Percentiles rank a stretch among this genome's conserved stretches.
phyloP scores from a whole-genome alignment of 805 yeast species.

The Ogataea methylovora region DNA sequence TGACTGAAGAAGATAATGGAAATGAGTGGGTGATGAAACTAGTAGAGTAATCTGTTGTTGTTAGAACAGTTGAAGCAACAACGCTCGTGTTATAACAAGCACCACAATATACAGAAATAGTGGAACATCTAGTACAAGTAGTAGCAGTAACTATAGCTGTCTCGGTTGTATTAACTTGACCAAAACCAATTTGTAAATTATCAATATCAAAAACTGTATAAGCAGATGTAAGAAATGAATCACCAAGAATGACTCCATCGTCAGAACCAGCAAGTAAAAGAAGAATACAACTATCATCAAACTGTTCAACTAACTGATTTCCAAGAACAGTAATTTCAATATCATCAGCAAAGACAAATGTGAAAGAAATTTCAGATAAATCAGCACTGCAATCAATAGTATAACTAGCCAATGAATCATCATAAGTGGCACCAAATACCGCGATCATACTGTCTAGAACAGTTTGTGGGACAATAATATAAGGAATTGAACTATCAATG shows the following conservation, averaged over 20 bases:
- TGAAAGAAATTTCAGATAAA: conserved; percentile 8
- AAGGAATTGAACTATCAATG: conserved; percentile 3
- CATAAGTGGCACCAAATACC: conserved; percentile 2
- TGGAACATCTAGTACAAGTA: conserved; percentile 5
- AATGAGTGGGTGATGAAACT: neutral
- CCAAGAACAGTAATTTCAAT: conserved; percentile 13
- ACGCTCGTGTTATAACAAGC: conserved; percentile 8
- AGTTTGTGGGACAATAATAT: conserved; percentile 1
- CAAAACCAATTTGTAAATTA: conserved; percentile 47
- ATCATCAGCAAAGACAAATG: conserved; percentile 12
- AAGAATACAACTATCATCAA: conserved; percentile 12
- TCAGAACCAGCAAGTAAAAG: conserved; percentile 11
- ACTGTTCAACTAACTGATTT: conserved; percentile 11
- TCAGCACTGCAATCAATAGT: conserved; percentile 14
- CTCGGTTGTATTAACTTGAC: conserved; percentile 30
- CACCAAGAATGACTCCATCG: conserved; percentile 45
- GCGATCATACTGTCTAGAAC: neutral
- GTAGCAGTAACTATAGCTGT: conserved; percentile 9
- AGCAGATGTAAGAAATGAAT: conserved; percentile 53
- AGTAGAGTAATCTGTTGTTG: conserved; percentile 1
- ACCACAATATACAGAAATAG: conserved; percentile 8
- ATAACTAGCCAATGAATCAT: conserved; percentile 10
- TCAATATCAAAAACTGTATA: conserved; percentile 63
- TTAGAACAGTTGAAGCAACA: conserved; percentile 7
- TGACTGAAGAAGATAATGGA: neutral